Evolutionary conservation across 1,284 basidiomycete genomes (phyloP).

Genomic region (Polyporus tsugae): DNA sequence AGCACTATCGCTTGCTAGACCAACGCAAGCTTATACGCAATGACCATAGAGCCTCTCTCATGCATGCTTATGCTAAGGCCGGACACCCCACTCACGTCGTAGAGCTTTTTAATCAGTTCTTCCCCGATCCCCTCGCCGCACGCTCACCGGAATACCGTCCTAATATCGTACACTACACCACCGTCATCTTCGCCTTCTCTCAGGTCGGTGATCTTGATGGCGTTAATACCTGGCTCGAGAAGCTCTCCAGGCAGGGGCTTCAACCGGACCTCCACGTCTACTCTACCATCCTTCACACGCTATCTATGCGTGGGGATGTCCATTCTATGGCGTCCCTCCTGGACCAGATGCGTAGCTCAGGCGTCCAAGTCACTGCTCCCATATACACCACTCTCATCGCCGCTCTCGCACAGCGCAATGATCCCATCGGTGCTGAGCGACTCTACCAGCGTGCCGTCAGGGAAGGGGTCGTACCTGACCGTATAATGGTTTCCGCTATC

Average conservation of each 20-base stretch:
- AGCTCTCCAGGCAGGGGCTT: slow-evolving; percentile 58
- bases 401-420: slow-evolving; percentile 70
- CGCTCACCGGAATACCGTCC: slow-evolving; percentile 46
- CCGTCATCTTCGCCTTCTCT: slow-evolving; percentile 66
- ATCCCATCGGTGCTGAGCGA: slow-evolving; percentile 73
- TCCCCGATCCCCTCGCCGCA: slow-evolving; percentile 42
- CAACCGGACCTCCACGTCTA: slow-evolving; percentile 64
- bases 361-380: slow-evolving; percentile 57
- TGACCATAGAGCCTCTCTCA: slow-evolving; percentile 51
- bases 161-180: slow-evolving; percentile 58
- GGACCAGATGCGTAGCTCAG: slow-evolving; percentile 65
- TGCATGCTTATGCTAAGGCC: slow-evolving; percentile 62
- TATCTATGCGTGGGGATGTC: slow-evolving; percentile 66
- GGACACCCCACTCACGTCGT: slow-evolving; percentile 54
- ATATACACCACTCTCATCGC: slow-evolving; percentile 80
- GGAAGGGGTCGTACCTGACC: slow-evolving; percentile 71
- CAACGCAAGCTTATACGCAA: slow-evolving; percentile 40
- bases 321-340: slow-evolving; percentile 65
- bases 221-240: slow-evolving; percentile 64
- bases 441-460: slow-evolving; percentile 71
- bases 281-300: slow-evolving; percentile 68
- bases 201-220: slow-evolving; percentile 57
- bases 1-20: slow-evolving; percentile 51
- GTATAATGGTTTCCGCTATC: slow-evolving; percentile 71
- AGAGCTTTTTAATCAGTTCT: slow-evolving; percentile 62